Evolutionary conservation across 108 stramenopile genomes (phyloP).

Genomic region (Mediolabrus comicus): DNA sequence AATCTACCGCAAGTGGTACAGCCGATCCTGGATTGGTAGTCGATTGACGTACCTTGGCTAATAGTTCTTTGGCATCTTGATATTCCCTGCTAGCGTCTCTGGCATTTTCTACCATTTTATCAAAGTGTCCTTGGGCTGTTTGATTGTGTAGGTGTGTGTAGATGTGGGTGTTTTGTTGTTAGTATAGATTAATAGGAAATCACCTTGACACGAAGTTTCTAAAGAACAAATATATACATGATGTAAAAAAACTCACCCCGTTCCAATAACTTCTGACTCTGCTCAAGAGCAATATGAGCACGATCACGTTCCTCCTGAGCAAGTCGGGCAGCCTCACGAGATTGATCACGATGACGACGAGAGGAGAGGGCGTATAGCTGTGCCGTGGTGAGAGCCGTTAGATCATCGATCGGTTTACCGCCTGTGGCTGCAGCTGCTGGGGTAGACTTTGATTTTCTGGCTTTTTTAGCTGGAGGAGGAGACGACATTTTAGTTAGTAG

Average conservation of each 20-base stretch:
- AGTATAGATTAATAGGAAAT: no score
- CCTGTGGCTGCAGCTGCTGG: not conserved
- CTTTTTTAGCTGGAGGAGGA: slow-evolving; percentile 3
- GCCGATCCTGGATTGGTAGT: not conserved
- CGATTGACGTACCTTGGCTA: slow-evolving; percentile 9
- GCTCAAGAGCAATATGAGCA: slow-evolving; percentile 13
- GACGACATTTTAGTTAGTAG: not conserved
- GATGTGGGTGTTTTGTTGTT: not conserved
- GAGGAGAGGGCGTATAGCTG: slow-evolving; percentile 34
- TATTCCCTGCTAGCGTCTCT: slow-evolving; percentile 30
- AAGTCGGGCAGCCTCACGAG: slow-evolving; percentile 9
- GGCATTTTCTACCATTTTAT: slow-evolving; percentile 20
- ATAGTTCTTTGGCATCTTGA: slow-evolving; percentile 29
- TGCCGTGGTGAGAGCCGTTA: slow-evolving; percentile 20
- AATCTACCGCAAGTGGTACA: not conserved
- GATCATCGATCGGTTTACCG: slow-evolving; percentile 2
- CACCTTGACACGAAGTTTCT: no score
- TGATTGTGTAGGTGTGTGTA: not conserved
- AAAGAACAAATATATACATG: not conserved
- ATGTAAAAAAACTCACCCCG: not conserved
- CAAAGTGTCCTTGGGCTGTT: slow-evolving; percentile 33
- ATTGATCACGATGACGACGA: slow-evolving; percentile 26
- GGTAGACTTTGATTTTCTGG: slow-evolving; percentile 2
- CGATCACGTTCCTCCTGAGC: slow-evolving; percentile 33
- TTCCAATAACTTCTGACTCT: slow-evolving; percentile 20